These are phyloP conservation scores for Beauveria brongniartii DNA, from an alignment of 2,329 filamentous ascomycete genomes.

Conservation along the genomic window DNA sequence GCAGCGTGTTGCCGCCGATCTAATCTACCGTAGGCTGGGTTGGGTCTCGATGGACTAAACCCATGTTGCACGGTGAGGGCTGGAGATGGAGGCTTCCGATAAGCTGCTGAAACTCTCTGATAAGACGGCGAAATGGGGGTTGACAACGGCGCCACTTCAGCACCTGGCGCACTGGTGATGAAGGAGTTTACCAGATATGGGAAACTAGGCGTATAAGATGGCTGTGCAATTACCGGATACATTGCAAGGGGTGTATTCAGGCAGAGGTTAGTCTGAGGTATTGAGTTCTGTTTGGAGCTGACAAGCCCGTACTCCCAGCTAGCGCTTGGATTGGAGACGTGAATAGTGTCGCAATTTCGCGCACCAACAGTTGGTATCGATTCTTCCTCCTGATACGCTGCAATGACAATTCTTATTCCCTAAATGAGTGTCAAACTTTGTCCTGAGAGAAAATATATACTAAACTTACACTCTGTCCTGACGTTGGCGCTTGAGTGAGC, in stretches of 20 bases:
- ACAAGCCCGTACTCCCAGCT: constrained; percentile 4
- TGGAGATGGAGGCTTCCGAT: constrained; percentile 27
- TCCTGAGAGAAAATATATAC: neutral
- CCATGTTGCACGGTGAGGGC: constrained; percentile 27
- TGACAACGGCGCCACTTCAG: constrained; percentile 18
- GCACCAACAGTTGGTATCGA: neutral
- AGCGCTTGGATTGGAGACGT: neutral
- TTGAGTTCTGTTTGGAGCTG: constrained; percentile 4
- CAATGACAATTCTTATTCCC: constrained; percentile 2
- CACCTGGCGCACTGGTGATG: constrained; percentile 14
- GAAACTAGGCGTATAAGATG: constrained; percentile 20
- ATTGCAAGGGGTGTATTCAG: constrained; percentile 20
- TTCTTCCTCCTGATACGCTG: neutral
- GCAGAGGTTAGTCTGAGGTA: constrained; percentile 14
- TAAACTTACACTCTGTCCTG: neutral
- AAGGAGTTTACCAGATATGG: constrained; percentile 23
- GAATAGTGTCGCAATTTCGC: neutral
- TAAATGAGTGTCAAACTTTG: neutral
- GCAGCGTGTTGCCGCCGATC: constrained; percentile 44
- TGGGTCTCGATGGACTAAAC: constrained; percentile 32
- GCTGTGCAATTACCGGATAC: constrained; percentile 27
- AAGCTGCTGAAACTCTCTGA: constrained; percentile 20
- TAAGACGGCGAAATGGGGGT: constrained; percentile 24
- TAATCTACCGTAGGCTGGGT: constrained; percentile 25
- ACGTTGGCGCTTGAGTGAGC: constrained; percentile 25